Conservation (phyloP, 2,329 filamentous ascomycete species). For the Tolypocladium tropicale region DNA sequence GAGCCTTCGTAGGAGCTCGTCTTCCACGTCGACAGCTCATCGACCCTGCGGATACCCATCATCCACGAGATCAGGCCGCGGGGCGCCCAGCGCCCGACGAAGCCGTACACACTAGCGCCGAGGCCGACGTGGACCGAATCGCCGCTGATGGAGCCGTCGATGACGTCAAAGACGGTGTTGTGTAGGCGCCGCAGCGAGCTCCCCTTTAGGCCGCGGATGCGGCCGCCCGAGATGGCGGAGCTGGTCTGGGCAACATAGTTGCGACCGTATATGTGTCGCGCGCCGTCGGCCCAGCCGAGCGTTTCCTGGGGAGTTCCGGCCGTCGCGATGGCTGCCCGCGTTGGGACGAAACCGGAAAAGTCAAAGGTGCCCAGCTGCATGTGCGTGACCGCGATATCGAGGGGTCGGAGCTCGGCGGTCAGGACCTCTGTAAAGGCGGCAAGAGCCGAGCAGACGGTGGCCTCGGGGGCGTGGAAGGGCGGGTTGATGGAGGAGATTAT, state of each 20-base stretch:
- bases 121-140: conserved; percentile 70
- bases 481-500: conserved; percentile 73
- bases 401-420: conserved; percentile 64
- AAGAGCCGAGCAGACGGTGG: conserved; percentile 76
- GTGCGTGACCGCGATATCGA: conserved; percentile 72
- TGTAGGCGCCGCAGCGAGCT: conserved; percentile 72
- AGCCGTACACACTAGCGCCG: conserved; percentile 72
- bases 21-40: conserved; percentile 46
- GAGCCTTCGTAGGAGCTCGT: conserved; percentile 28
- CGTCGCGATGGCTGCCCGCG: conserved; percentile 23
- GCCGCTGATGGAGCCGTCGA: conserved; percentile 53
- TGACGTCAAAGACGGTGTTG: conserved; percentile 80
- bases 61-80: conserved; percentile 78
- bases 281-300: conserved; percentile 53
- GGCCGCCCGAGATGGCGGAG: conserved; percentile 45
- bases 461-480: conserved; percentile 77
- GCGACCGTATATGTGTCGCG: conserved; percentile 49
- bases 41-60: conserved; percentile 65
- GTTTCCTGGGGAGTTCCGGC: conserved; percentile 34
- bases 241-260: conserved; percentile 48
- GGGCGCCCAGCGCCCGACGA: conserved; percentile 76
- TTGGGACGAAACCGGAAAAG: conserved; percentile 54
- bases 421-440: conserved; percentile 76
- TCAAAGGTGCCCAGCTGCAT: conserved; percentile 90
- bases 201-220: conserved; percentile 51